phyloP scores from a whole-genome alignment of 352 stramenopile species.

The Peronospora belbahrii region DNA sequence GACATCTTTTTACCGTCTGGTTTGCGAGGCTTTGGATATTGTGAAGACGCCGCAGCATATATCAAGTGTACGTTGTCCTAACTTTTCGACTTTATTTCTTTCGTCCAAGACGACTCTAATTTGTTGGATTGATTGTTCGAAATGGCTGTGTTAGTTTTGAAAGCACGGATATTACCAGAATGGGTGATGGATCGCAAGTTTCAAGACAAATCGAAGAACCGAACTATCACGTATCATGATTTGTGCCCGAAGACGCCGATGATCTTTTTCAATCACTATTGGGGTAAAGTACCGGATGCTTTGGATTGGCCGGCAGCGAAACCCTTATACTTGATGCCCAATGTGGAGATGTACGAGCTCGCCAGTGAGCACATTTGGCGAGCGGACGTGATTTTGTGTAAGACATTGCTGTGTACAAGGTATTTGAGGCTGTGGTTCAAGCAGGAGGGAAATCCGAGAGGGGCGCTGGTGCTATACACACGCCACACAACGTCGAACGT shows the following conservation, averaged over 20 bases:
- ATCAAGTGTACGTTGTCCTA: constrained; percentile 41
- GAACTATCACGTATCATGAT: constrained; percentile 38
- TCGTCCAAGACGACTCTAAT: not conserved
- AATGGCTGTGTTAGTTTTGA: no score
- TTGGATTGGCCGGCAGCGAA: constrained; percentile 31
- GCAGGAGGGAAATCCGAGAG: constrained; percentile 48
- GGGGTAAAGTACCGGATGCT: constrained; percentile 24
- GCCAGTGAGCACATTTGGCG: constrained; percentile 34
- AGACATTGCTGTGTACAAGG: constrained; percentile 34
- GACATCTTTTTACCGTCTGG: constrained; percentile 53
- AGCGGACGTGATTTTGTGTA: constrained; percentile 43
- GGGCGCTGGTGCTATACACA: constrained; percentile 47
- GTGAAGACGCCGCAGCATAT: constrained; percentile 59
- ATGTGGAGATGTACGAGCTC: constrained; percentile 60
- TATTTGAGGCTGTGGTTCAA: constrained; percentile 45
- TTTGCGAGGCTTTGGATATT: constrained; percentile 55
- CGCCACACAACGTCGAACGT: constrained; percentile 51
- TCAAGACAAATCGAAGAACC: constrained; percentile 12
- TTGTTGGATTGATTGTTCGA: no score
- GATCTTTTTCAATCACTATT: constrained; percentile 60
- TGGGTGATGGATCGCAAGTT: constrained; percentile 35
- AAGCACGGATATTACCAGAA: constrained; percentile 33
- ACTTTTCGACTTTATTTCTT: not conserved
- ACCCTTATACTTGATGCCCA: constrained; percentile 45
- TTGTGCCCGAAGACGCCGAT: constrained; percentile 42